These are phyloP conservation scores for Phytophthora macrochlamydospora DNA, from an alignment of 352 stramenopile species.

Conservation along the genomic window DNA sequence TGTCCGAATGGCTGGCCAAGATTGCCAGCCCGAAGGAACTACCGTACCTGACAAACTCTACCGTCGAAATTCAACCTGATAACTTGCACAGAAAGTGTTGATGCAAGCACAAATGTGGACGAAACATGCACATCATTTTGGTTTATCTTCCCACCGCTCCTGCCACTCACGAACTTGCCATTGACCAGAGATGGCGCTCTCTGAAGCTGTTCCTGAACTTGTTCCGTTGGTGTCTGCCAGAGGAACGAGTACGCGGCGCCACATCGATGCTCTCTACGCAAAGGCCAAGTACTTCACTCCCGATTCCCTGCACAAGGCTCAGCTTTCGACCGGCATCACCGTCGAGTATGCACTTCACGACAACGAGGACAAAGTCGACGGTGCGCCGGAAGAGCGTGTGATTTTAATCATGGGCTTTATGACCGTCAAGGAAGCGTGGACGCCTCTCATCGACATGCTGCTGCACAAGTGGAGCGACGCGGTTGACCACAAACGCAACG, in stretches of 20 bases:
- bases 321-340: conserved; percentile 43
- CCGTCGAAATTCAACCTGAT: conserved; percentile 5
- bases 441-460: conserved; percentile 46
- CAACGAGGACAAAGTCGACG: conserved; percentile 16
- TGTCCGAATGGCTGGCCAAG: conserved; percentile 43
- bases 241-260: conserved; percentile 37
- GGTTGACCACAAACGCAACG: conserved; percentile 22
- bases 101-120: conserved; percentile 11
- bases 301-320: conserved; percentile 16
- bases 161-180: conserved; percentile 10
- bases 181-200: conserved; percentile 9
- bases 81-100: background rate
- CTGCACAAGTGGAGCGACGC: conserved; percentile 37
- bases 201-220: conserved; percentile 1
- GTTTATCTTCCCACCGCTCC: background rate
- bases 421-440: conserved; percentile 52
- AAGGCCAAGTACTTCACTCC: conserved; percentile 26
- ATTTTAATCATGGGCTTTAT: conserved; percentile 63
- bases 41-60: background rate
- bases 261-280: conserved; percentile 49
- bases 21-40: conserved; percentile 17
- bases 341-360: conserved; percentile 57
- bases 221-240: conserved; percentile 30
- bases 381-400: conserved; percentile 27
- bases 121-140: conserved; percentile 12